phyloP scores from a whole-genome alignment of 2,329 filamentous ascomycete species.

The Trichoderma sp. region DNA sequence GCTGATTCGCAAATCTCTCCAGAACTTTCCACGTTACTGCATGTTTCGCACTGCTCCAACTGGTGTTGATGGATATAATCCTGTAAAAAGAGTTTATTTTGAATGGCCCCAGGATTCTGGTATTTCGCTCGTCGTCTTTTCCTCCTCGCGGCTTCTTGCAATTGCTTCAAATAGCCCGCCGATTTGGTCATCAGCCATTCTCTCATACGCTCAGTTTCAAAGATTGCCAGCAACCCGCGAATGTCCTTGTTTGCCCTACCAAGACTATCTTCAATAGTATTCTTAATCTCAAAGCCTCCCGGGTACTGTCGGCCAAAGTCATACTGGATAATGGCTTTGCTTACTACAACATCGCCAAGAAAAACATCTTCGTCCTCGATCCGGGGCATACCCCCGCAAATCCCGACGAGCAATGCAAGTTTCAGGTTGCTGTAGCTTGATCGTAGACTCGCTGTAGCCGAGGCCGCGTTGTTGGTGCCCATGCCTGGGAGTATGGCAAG shows the following conservation, averaged over 20 bases:
- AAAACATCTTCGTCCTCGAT: conserved; percentile 21
- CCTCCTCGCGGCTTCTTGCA: conserved; percentile 25
- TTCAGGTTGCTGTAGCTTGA: conserved; percentile 38
- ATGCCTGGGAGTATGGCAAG: conserved; percentile 32
- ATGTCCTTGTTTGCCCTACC: conserved; percentile 33
- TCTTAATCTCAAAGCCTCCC: conserved; percentile 29
- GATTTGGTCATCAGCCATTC: conserved; percentile 22
- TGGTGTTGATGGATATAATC: conserved; percentile 35
- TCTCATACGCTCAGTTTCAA: conserved; percentile 25
- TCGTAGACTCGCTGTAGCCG: conserved; percentile 31
- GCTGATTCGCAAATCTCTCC: conserved; percentile 29
- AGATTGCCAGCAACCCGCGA: conserved; percentile 28
- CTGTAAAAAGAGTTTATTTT: conserved; percentile 33
- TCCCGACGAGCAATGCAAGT: conserved; percentile 41
- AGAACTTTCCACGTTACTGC: background rate
- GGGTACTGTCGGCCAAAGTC: conserved; percentile 32
- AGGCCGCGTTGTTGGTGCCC: conserved; percentile 33
- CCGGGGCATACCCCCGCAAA: conserved; percentile 43
- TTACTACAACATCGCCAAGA: conserved; percentile 39
- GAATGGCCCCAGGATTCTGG: conserved; percentile 28
- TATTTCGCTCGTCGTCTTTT: conserved; percentile 24
- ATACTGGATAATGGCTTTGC: conserved; percentile 33
- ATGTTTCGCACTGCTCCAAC: background rate
- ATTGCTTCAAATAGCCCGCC: conserved; percentile 16
- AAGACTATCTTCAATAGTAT: conserved; percentile 31